These are phyloP conservation scores for Haematococcus lacustris DNA, from an alignment of 139 green algal species.

Conservation along the genomic window DNA sequence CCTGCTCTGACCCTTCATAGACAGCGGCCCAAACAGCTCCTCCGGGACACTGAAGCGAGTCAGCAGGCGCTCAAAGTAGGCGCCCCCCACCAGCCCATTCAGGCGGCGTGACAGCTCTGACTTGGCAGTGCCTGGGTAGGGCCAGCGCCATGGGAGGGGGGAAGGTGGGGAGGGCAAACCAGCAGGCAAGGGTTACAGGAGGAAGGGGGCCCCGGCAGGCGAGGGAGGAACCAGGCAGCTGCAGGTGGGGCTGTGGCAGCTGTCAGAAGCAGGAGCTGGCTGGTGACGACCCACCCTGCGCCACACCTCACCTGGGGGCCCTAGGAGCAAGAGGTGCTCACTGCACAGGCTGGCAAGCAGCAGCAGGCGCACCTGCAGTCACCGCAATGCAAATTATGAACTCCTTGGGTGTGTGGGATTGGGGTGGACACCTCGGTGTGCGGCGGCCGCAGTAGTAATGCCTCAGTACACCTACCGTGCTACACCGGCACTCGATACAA, in stretches of 20 bases:
- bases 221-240: background rate
- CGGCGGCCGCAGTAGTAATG: background rate
- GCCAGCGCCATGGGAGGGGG: too few relatives aligned
- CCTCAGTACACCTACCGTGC: background rate
- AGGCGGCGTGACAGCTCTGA: slow-evolving; percentile 75
- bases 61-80: slow-evolving; percentile 88
- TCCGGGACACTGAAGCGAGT: slow-evolving; percentile 87
- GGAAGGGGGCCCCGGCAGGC: background rate
- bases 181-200: too few relatives aligned
- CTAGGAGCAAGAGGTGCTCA: slow-evolving; percentile 86
- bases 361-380: slow-evolving; percentile 67
- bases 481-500: background rate
- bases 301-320: slow-evolving; percentile 34
- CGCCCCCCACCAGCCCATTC: slow-evolving; percentile 43
- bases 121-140: slow-evolving; percentile 75
- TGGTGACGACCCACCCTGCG: background rate
- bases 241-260: background rate
- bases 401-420: background rate
- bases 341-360: slow-evolving; percentile 80
- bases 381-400: background rate
- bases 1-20: slow-evolving; percentile 62
- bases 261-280: background rate
- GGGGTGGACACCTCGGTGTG: background rate
- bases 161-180: background rate
- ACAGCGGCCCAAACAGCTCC: slow-evolving; percentile 88